phyloP scores from a whole-genome alignment of 1,284 basidiomycete species.

The Malassezia dermatis region DNA sequence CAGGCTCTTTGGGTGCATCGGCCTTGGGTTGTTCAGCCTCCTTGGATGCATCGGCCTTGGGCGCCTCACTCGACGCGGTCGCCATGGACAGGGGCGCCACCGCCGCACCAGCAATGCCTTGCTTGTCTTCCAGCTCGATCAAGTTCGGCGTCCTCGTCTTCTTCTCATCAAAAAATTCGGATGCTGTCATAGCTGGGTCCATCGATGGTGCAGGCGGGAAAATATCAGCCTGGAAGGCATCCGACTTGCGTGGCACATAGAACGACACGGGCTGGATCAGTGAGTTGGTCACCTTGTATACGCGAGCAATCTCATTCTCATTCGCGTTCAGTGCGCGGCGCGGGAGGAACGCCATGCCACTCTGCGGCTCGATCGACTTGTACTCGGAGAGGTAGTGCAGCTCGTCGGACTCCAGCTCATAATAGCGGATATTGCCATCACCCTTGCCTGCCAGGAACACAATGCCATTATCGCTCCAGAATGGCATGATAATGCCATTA shows the following conservation, averaged over 20 bases:
- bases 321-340: slow-evolving; percentile 73
- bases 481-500: slow-evolving; percentile 89
- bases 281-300: slow-evolving; percentile 72
- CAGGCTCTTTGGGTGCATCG: not conserved
- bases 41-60: not conserved
- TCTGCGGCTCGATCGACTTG: slow-evolving; percentile 81
- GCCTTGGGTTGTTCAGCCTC: not conserved
- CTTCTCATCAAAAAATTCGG: slow-evolving; percentile 70
- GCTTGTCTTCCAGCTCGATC: slow-evolving; percentile 51
- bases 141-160: slow-evolving; percentile 55
- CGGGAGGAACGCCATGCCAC: slow-evolving; percentile 91
- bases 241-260: slow-evolving; percentile 82
- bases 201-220: slow-evolving; percentile 77
- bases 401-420: slow-evolving; percentile 80
- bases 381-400: slow-evolving; percentile 61
- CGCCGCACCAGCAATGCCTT: slow-evolving; percentile 1
- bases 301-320: slow-evolving; percentile 90
- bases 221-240: slow-evolving; percentile 84
- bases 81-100: not conserved
- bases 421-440: slow-evolving; percentile 55
- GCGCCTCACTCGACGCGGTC: not conserved
- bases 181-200: slow-evolving; percentile 67
- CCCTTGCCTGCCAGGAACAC: slow-evolving; percentile 71
- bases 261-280: slow-evolving; percentile 81
- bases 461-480: slow-evolving; percentile 71